Conservation (phyloP, 805 yeast genomes). For the Zygosaccharomyces bailii region DNA sequence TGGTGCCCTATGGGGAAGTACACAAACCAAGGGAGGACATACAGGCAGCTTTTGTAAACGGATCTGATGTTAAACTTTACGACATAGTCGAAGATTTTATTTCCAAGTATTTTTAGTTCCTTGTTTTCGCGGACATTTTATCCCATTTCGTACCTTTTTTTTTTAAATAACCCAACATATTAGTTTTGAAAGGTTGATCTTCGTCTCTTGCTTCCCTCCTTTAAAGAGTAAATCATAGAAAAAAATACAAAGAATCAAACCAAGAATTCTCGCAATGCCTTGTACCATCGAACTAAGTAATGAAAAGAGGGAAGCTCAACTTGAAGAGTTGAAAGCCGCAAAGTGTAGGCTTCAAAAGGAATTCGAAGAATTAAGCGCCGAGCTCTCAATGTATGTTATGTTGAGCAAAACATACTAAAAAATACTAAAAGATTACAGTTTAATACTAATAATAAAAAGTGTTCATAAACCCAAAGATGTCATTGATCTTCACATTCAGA, state of each 20-base stretch:
- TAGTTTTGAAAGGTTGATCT: neutral
- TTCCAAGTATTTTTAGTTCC: constrained; percentile 8
- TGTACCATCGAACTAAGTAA: neutral
- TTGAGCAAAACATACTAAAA: neutral
- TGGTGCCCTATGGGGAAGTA: constrained; percentile 37
- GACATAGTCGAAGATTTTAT: constrained; percentile 24
- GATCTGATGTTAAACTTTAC: constrained; percentile 31
- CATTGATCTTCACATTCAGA: constrained; percentile 49
- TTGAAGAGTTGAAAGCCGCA: constrained; percentile 7
- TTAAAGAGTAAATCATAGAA: neutral
- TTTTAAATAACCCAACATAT: neutral
- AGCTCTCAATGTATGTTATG: constrained; percentile 14
- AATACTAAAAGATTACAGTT: neutral
- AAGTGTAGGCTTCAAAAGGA: constrained; percentile 8
- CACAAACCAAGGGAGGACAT: constrained; percentile 33
- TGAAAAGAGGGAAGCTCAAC: constrained; percentile 5
- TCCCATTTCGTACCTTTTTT: neutral
- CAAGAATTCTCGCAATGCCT: neutral
- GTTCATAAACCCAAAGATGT: constrained; percentile 39
- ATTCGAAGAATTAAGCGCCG: constrained; percentile 11
- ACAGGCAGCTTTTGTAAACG: constrained; percentile 26
- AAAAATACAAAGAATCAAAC: neutral
- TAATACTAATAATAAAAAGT: constrained; percentile 8
- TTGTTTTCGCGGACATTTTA: neutral
- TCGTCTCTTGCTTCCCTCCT: neutral